These are phyloP conservation scores for Gastrolobium villosum DNA, from an alignment of 306 rosid species.

Conservation along the genomic window DNA sequence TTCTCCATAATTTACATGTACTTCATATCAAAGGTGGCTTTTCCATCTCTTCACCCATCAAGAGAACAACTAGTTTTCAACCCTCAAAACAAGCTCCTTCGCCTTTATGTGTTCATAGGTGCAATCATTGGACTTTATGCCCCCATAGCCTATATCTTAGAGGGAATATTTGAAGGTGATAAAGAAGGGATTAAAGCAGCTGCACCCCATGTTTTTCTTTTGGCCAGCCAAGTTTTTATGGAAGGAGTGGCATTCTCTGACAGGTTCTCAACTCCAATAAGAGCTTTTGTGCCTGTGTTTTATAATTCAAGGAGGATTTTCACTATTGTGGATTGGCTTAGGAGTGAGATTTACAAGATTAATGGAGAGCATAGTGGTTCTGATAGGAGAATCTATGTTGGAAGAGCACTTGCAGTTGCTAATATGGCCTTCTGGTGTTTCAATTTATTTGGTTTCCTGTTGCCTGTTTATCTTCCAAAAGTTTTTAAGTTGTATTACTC, in stretches of 20 bases:
- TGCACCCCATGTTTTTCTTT: constrained; percentile 83
- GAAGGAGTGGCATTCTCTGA: constrained; percentile 74
- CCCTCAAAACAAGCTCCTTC: constrained; percentile 63
- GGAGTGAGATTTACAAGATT: constrained; percentile 68
- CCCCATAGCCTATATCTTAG: constrained; percentile 76
- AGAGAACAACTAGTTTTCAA: constrained; percentile 57
- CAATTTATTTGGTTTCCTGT: constrained; percentile 88
- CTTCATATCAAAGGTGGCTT: constrained; percentile 74
- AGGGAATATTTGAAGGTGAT: constrained; percentile 81
- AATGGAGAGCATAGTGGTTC: constrained; percentile 61
- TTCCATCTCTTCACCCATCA: constrained; percentile 59
- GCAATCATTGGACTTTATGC: constrained; percentile 76
- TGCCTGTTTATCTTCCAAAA: constrained; percentile 92
- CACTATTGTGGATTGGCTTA: constrained; percentile 78
- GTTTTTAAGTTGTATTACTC: constrained; percentile 80
- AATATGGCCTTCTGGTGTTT: constrained; percentile 92
- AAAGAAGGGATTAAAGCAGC: constrained; percentile 88
- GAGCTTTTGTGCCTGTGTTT: constrained; percentile 85
- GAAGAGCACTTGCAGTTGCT: constrained; percentile 81
- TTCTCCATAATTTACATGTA: constrained; percentile 69
- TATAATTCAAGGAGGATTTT: constrained; percentile 83
- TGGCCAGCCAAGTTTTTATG: constrained; percentile 90
- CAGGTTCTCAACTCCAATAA: constrained; percentile 69
- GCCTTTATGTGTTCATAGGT: constrained; percentile 59
- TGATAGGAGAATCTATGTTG: constrained; percentile 58